A percentile compares a stretch with the other conserved stretches of the same genome.
Evolutionary conservation across 441 rosid genomes (phyloP).

Genomic region (Lepidium campestre): DNA sequence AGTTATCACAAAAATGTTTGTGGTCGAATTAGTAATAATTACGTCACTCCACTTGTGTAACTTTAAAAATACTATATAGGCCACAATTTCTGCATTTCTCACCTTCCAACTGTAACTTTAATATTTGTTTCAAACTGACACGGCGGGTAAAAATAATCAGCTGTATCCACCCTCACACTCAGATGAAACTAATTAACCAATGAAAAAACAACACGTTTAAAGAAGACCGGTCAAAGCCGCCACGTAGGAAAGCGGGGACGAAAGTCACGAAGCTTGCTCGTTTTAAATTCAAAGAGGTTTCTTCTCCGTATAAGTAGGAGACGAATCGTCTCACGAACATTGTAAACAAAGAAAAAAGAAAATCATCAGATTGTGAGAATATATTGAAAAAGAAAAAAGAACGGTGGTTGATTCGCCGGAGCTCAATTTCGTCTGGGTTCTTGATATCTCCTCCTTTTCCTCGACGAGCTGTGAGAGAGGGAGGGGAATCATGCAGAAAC

Average conservation of each 20-base stretch:
- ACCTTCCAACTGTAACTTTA: slow-evolving; percentile 26
- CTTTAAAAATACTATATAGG: neutral
- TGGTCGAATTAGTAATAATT: neutral
- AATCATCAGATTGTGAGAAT: neutral
- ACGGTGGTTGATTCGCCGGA: slow-evolving; percentile 27
- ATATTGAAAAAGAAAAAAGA: neutral
- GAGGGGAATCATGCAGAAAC: slow-evolving; percentile 25
- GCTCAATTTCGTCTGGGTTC: too few relatives aligned
- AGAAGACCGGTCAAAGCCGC: slow-evolving; percentile 17
- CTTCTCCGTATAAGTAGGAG: slow-evolving; percentile 30
- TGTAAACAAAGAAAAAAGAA: neutral
- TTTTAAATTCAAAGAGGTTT: slow-evolving; percentile 9
- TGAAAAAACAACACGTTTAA: neutral
- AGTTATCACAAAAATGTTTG: neutral
- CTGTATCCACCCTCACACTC: neutral
- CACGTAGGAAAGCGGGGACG: slow-evolving; percentile 13
- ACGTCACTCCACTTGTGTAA: slow-evolving; percentile 19
- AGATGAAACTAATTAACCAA: neutral
- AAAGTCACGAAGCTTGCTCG: slow-evolving; percentile 23
- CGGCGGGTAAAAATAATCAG: slow-evolving; percentile 25
- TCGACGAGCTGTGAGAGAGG: slow-evolving; percentile 7
- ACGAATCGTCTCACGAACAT: neutral
- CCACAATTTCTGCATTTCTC: slow-evolving; percentile 29
- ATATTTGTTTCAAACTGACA: slow-evolving; percentile 17
- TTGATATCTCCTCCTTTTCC: neutral